These are phyloP conservation scores for Lagerstroemia speciosa DNA, from an alignment of 345 rosid genomes.

Conservation along the genomic window DNA sequence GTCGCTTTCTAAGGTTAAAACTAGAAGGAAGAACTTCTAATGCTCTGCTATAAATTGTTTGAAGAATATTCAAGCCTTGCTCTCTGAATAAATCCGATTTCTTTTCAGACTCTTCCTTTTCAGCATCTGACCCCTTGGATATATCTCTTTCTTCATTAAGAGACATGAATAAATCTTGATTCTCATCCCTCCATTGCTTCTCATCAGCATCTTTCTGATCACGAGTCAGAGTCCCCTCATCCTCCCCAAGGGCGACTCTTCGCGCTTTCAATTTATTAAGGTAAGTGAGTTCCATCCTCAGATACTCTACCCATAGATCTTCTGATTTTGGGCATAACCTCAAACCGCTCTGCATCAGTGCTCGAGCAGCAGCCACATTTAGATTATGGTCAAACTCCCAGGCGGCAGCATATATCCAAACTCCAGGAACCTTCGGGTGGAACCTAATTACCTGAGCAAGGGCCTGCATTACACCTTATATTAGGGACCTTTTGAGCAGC, in stretches of 20 bases:
- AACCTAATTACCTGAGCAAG: conserved; percentile 77
- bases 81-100: conserved; percentile 48
- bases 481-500: not conserved
- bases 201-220: conserved; percentile 26
- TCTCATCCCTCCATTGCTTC: conserved; percentile 60
- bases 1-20: conserved; percentile 56
- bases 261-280: conserved; percentile 77
- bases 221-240: conserved; percentile 44
- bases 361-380: conserved; percentile 77
- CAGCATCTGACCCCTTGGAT: conserved; percentile 24
- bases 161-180: conserved; percentile 58
- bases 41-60: conserved; percentile 59
- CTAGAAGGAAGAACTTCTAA: conserved; percentile 60
- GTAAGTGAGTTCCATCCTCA: conserved; percentile 84
- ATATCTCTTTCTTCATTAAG: conserved; percentile 36
- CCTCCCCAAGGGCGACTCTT: conserved; percentile 76
- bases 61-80: conserved; percentile 54
- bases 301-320: conserved; percentile 90
- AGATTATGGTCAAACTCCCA: conserved; percentile 89
- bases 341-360: conserved; percentile 83
- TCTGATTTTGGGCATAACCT: conserved; percentile 70
- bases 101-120: conserved; percentile 31
- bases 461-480: conserved; percentile 30
- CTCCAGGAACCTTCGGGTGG: conserved; percentile 75
- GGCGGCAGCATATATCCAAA: conserved; percentile 95